Evolutionary conservation across 257 asterid genomes (phyloP).

Genomic region (Gynochthodes officinalis): DNA sequence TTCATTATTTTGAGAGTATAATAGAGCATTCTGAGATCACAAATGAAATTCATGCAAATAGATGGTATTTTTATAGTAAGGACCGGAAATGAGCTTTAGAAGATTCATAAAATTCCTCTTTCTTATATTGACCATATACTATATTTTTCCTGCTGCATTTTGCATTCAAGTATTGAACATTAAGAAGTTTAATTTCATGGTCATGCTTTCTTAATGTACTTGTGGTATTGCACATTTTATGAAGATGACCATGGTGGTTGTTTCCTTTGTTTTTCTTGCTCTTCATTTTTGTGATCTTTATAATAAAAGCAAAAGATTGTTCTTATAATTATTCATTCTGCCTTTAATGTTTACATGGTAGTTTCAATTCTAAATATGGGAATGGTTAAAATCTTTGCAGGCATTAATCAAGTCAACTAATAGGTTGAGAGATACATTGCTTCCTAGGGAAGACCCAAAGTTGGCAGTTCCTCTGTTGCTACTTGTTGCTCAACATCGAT

Average conservation of each 20-base stretch:
- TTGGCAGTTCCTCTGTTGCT: conserved; percentile 91
- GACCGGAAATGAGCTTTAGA: neutral
- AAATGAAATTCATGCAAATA: no score
- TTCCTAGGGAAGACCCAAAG: conserved; percentile 87
- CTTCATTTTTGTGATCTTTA: neutral
- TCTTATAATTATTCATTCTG: neutral
- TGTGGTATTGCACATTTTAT: neutral
- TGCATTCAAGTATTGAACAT: neutral
- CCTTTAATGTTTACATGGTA: neutral
- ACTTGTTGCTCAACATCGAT: conserved; percentile 94
- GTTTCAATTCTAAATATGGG: conserved; percentile 13
- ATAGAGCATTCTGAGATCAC: neutral
- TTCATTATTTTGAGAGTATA: neutral
- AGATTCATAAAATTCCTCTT: neutral
- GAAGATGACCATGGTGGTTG: neutral
- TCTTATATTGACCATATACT: neutral
- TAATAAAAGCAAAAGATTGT: neutral
- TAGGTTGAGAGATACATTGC: conserved; percentile 89
- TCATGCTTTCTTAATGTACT: neutral
- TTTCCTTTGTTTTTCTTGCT: neutral
- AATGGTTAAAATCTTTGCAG: conserved; percentile 41
- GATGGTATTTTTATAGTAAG: neutral
- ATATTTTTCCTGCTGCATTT: neutral
- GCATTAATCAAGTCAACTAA: conserved; percentile 90
- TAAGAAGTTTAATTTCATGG: neutral